phyloP scores from a whole-genome alignment of 148 eudicot species.

The Tetragonia tetragonoides region DNA sequence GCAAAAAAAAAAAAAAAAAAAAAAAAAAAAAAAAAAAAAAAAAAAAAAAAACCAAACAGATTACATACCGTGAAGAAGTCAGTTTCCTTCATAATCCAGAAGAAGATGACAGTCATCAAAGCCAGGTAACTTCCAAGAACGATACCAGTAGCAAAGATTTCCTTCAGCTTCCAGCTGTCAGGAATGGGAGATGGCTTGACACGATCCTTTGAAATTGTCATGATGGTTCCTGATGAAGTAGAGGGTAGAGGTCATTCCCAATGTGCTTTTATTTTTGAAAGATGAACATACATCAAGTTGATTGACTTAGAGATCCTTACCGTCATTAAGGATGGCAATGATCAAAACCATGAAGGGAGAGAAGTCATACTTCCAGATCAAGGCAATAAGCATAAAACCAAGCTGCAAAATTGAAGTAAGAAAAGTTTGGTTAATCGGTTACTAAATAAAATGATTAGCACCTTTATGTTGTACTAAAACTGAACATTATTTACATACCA shows the following conservation, averaged over 20 bases:
- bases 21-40: neutral
- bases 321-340: conserved; percentile 93
- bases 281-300: neutral
- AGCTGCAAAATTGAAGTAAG: conserved; percentile 42
- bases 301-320: conserved; percentile 34
- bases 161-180: conserved; percentile 94
- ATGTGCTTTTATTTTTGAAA: neutral
- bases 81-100: conserved; percentile 74
- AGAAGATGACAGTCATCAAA: conserved; percentile 87
- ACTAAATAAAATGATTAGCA: neutral
- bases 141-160: conserved; percentile 88
- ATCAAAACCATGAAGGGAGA: conserved; percentile 99
- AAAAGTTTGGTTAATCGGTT: neutral
- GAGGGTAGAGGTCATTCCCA: conserved; percentile 1
- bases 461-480: neutral
- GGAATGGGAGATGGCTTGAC: conserved; percentile 95
- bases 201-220: conserved; percentile 96
- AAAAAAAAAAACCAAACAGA: neutral
- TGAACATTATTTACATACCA: conserved; percentile 52
- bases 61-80: conserved; percentile 72
- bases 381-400: conserved; percentile 89
- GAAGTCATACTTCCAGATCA: conserved; percentile 93
- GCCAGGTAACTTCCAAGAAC: conserved; percentile 90
- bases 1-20: neutral
- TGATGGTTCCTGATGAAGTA: conserved; percentile 66